These are phyloP conservation scores for Aspergillus olivimuriae DNA, from an alignment of 495 filamentous ascomycete genomes.

Conservation along the genomic window DNA sequence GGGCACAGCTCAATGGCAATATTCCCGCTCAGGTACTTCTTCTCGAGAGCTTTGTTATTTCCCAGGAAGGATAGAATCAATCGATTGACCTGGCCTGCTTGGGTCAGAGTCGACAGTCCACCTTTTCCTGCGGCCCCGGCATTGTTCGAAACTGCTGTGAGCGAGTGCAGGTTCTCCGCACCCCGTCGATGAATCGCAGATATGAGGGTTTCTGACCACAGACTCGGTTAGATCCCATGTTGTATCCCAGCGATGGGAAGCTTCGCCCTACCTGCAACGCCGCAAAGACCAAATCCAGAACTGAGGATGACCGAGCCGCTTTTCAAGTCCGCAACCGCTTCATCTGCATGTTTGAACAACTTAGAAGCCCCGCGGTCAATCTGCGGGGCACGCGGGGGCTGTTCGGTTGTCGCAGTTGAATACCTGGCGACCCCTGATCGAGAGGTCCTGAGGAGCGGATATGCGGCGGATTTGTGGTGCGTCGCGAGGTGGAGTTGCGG, in stretches of 20 bases:
- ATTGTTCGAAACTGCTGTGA: slow-evolving; percentile 90
- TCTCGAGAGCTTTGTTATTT: slow-evolving; percentile 82
- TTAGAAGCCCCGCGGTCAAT: slow-evolving; percentile 47
- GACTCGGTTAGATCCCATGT: not conserved
- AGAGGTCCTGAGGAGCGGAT: slow-evolving; percentile 9
- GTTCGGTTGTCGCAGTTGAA: slow-evolving; percentile 17
- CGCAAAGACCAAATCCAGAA: slow-evolving; percentile 83
- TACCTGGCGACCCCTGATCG: slow-evolving; percentile 10
- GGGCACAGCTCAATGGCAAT: slow-evolving; percentile 84
- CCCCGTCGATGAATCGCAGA: slow-evolving; percentile 63
- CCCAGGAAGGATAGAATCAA: slow-evolving; percentile 84
- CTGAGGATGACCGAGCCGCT: slow-evolving; percentile 67
- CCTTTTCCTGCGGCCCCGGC: slow-evolving; percentile 69
- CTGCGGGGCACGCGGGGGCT: slow-evolving; percentile 18
- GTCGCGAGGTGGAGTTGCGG: slow-evolving; percentile 20
- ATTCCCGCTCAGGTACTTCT: slow-evolving; percentile 74
- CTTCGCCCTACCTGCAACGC: slow-evolving; percentile 55
- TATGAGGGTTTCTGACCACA: slow-evolving; percentile 62
- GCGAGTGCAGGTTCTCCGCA: slow-evolving; percentile 57
- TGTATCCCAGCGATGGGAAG: not conserved
- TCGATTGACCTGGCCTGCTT: slow-evolving; percentile 72
- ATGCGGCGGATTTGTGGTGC: slow-evolving; percentile 12
- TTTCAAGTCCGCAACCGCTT: slow-evolving; percentile 69
- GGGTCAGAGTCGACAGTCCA: slow-evolving; percentile 73
- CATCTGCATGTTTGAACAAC: slow-evolving; percentile 64